A percentile compares a stretch with the other conserved stretches of the same genome.
phyloP scores from a whole-genome alignment of 2,329 filamentous ascomycete species.

The Colletotrichum sp. region DNA sequence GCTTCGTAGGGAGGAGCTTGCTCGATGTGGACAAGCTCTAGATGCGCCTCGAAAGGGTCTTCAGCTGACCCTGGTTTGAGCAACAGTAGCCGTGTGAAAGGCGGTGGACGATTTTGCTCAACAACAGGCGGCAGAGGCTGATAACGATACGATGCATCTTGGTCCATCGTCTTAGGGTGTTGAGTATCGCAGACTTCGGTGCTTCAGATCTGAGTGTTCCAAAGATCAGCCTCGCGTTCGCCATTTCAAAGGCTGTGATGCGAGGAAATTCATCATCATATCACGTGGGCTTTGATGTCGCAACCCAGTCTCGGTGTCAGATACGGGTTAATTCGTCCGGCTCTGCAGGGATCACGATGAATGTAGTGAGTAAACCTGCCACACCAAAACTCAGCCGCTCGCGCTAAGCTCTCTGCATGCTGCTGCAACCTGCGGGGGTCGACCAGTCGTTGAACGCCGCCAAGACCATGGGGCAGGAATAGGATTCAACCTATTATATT shows the following conservation, averaged over 20 bases:
- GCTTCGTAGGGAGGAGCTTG: slow-evolving; percentile 20
- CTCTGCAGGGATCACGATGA: background rate
- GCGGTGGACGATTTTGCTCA: slow-evolving; percentile 3
- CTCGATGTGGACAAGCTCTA: slow-evolving; percentile 15
- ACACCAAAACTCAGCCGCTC: background rate
- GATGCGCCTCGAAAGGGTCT: slow-evolving; percentile 10
- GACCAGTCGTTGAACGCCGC: background rate
- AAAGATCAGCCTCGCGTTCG: background rate
- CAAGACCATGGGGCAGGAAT: background rate
- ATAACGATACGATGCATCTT: background rate
- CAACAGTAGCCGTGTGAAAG: slow-evolving; percentile 17
- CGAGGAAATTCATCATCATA: background rate
- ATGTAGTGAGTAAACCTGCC: background rate
- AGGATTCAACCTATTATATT: background rate
- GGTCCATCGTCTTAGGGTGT: background rate
- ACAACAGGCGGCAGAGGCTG: slow-evolving; percentile 11
- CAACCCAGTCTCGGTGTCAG: background rate
- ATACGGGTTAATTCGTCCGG: background rate
- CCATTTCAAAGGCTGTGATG: background rate
- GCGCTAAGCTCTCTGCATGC: background rate
- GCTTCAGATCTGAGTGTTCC: background rate
- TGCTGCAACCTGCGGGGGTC: background rate
- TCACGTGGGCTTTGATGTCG: background rate
- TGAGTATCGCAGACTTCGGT: background rate
- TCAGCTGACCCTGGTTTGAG: slow-evolving; percentile 13